Percentiles rank a stretch among this genome's conserved stretches.
These are phyloP conservation scores for Plasmodium cynomolgi DNA, from an alignment of 169 alveolate species.

Conservation along the genomic window DNA sequence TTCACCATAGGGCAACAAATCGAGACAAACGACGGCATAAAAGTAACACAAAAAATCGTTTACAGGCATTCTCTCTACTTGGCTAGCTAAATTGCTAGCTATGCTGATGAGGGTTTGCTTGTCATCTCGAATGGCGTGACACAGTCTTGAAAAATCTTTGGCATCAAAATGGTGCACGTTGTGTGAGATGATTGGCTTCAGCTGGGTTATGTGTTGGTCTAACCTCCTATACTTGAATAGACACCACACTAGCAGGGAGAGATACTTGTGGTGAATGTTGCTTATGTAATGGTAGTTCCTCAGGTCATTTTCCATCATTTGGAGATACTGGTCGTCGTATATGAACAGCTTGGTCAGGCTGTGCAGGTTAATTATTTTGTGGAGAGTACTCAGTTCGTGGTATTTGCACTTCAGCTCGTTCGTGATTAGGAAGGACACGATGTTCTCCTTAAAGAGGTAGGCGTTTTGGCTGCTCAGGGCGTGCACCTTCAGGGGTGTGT, in stretches of 20 bases:
- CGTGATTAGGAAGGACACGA: conserved; percentile 28
- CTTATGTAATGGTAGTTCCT: conserved; percentile 56
- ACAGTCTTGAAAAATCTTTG: conserved; percentile 55
- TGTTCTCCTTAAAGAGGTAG: conserved; percentile 50
- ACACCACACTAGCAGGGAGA: conserved; percentile 63
- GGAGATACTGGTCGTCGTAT: conserved; percentile 51
- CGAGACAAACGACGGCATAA: conserved; percentile 42
- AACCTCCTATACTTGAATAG: conserved; percentile 36
- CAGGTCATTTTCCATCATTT: conserved; percentile 42
- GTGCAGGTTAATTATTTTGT: conserved; percentile 47
- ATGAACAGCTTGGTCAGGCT: conserved; percentile 38
- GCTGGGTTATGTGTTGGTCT: conserved; percentile 7
- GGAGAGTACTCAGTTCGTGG: conserved; percentile 35
- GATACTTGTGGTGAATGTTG: conserved; percentile 70
- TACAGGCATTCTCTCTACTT: conserved; percentile 12
- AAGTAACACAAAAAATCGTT: conserved; percentile 61
- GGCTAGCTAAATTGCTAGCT: conserved; percentile 24
- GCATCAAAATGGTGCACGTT: conserved; percentile 38
- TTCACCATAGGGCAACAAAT: conserved; percentile 30
- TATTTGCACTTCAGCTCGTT: conserved; percentile 30
- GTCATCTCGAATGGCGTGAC: conserved; percentile 32
- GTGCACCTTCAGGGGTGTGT: not conserved
- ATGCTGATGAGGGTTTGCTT: conserved; percentile 37
- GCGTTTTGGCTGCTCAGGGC: conserved; percentile 26
- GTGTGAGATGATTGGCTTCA: conserved; percentile 38